Percentiles rank a stretch among this genome's conserved stretches.
phyloP scores from a whole-genome alignment of 176 grass and related monocot species.

The Oryza longistaminata region DNA sequence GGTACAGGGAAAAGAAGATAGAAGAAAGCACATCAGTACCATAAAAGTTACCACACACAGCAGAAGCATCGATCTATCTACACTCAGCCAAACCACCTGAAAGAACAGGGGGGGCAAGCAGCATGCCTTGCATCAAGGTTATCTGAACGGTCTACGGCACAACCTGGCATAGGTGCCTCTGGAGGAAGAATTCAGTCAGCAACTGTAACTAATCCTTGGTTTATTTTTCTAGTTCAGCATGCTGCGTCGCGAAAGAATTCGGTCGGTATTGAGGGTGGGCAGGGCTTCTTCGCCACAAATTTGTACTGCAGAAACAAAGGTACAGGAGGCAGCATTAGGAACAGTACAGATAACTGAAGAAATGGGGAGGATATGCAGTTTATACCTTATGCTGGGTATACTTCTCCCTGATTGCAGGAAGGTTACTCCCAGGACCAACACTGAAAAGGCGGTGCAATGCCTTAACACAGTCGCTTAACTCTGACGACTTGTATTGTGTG shows the following conservation, averaged over 20 bases:
- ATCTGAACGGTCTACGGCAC: too few species aligned
- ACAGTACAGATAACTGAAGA: slow-evolving; percentile 20
- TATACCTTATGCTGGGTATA: slow-evolving; percentile 99
- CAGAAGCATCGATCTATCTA: slow-evolving; percentile 41
- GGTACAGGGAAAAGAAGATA: slow-evolving; percentile 24
- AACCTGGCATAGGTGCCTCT: background rate
- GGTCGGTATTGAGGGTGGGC: slow-evolving; percentile 53
- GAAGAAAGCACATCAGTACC: background rate
- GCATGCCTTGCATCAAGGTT: background rate
- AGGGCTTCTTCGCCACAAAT: slow-evolving; percentile 80
- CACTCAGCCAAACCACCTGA: slow-evolving; percentile 23
- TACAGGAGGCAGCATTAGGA: background rate
- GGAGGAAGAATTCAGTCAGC: slow-evolving; percentile 47
- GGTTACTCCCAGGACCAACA: slow-evolving; percentile 76
- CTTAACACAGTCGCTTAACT: slow-evolving; percentile 68
- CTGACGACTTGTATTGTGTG: slow-evolving; percentile 75
- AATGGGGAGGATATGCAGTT: background rate
- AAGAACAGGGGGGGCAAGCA: slow-evolving; percentile 1
- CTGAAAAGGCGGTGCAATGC: slow-evolving; percentile 62
- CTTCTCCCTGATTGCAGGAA: slow-evolving; percentile 95
- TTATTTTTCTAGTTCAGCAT: slow-evolving; percentile 36
- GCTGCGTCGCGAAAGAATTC: slow-evolving; percentile 60
- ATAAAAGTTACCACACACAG: slow-evolving; percentile 4
- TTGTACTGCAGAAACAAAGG: slow-evolving; percentile 65
- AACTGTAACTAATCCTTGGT: slow-evolving; percentile 36